Percentiles rank a stretch among this genome's conserved stretches.
Evolutionary conservation across 305 asterid species (phyloP).

Genomic region (Vinca major): DNA sequence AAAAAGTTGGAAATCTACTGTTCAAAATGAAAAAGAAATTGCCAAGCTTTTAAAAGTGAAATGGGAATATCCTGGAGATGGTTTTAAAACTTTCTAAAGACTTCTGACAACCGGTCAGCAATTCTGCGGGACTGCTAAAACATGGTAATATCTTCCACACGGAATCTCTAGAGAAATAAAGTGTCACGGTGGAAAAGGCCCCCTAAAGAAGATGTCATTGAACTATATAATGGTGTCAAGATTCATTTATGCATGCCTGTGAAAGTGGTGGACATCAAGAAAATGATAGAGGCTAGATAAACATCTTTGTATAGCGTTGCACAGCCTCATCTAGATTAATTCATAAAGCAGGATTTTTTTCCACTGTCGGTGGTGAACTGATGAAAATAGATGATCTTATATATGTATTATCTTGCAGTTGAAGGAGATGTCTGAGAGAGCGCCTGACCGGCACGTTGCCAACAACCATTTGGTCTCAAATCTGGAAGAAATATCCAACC

Average conservation of each 20-base stretch:
- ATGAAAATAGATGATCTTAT: conserved; percentile 9
- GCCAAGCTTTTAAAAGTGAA: not conserved
- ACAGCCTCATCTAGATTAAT: not conserved
- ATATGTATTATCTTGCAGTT: conserved; percentile 34
- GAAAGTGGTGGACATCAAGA: not conserved
- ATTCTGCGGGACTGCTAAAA: too few relatives aligned
- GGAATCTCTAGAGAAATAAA: not conserved
- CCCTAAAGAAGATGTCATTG: not conserved
- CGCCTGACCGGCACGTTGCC: conserved; percentile 28
- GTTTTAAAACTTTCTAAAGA: not conserved
- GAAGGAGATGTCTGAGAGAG: conserved; percentile 51
- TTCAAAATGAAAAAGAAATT: not conserved
- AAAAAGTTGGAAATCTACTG: not conserved
- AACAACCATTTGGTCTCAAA: conserved; percentile 22
- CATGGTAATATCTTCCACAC: not conserved
- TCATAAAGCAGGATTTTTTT: not conserved
- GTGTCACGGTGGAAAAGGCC: not conserved
- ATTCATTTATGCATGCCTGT: not conserved
- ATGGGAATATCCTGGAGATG: not conserved
- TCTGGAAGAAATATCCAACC: conserved; percentile 21
- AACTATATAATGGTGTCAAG: not conserved
- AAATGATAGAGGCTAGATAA: not conserved
- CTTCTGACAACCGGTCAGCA: too few relatives aligned
- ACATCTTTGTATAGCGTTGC: not conserved
- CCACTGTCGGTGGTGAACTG: not conserved